A percentile compares a stretch with the other conserved stretches of the same genome.
Evolutionary conservation across 148 eudicot species (phyloP).

Genomic region (Limonium bicolor): DNA sequence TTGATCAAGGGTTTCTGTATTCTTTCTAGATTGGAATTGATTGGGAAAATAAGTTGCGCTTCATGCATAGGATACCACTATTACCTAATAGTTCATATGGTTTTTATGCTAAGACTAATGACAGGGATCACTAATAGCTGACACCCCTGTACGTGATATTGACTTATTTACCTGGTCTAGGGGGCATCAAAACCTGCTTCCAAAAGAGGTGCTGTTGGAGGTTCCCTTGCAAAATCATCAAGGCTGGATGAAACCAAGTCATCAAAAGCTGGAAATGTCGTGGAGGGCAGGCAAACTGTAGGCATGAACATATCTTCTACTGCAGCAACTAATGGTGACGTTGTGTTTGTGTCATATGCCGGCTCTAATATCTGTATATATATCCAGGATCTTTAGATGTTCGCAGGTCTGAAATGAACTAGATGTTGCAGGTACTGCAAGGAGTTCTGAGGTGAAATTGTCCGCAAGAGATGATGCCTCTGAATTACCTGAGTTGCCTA

Average conservation of each 20-base stretch:
- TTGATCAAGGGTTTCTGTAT: neutral
- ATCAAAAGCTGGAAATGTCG: conserved; percentile 32
- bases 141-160: no score
- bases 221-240: conserved; percentile 43
- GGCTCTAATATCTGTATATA: conserved; percentile 19
- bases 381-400: conserved; percentile 27
- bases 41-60: no score
- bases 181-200: conserved; percentile 31
- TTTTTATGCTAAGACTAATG: neutral
- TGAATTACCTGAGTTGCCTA: conserved; percentile 42
- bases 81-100: no score
- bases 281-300: conserved; percentile 22
- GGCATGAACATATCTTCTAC: conserved; percentile 17
- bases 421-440: conserved; percentile 34
- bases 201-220: conserved; percentile 41
- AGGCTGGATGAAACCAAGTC: conserved; percentile 51
- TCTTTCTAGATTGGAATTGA: no score
- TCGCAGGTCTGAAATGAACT: conserved; percentile 30
- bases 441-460: conserved; percentile 40
- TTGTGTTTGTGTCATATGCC: conserved; percentile 18
- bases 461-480: conserved; percentile 43
- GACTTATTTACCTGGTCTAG: neutral
- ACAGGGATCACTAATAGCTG: neutral
- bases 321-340: conserved; percentile 27
- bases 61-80: no score